These are phyloP conservation scores for Eimeria mitis DNA, from an alignment of 169 alveolate genomes.

Conservation along the genomic window DNA sequence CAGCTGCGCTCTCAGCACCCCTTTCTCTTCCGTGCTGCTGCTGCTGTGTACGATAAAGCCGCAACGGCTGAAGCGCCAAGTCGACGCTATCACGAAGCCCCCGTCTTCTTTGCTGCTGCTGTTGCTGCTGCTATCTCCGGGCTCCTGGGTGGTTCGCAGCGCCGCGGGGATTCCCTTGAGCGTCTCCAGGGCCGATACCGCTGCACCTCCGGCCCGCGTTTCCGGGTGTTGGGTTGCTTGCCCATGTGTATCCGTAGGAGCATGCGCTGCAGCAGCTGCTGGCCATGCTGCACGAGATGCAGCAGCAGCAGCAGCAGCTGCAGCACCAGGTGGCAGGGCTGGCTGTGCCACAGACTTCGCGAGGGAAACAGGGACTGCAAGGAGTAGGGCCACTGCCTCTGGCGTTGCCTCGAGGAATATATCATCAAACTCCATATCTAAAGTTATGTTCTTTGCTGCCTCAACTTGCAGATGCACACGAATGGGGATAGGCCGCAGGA, in stretches of 20 bases:
- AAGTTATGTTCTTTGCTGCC: neutral
- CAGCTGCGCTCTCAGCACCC: conserved; percentile 69
- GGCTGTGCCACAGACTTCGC: conserved; percentile 80
- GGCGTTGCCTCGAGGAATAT: conserved; percentile 90
- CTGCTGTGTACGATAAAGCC: conserved; percentile 60
- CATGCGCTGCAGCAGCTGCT: neutral
- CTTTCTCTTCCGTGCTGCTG: conserved; percentile 60
- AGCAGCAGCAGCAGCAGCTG: conserved; percentile 9
- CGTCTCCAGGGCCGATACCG: conserved; percentile 41
- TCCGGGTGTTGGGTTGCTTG: neutral
- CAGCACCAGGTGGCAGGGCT: conserved; percentile 11
- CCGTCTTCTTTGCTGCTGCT: neutral
- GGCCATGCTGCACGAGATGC: neutral
- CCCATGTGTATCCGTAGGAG: neutral
- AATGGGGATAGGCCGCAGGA: conserved; percentile 80
- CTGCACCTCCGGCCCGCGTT: neutral
- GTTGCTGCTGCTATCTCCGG: conserved; percentile 51
- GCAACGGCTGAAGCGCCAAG: conserved; percentile 42
- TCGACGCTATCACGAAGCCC: neutral
- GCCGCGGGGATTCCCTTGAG: conserved; percentile 39
- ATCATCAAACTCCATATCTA: conserved; percentile 83
- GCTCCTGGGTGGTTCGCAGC: neutral
- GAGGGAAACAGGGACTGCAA: conserved; percentile 88
- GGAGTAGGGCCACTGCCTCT: conserved; percentile 88
- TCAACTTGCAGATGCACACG: conserved; percentile 22